Evolutionary conservation across 495 filamentous ascomycete species (phyloP).

Genomic region (Daldinia bambusicola): DNA sequence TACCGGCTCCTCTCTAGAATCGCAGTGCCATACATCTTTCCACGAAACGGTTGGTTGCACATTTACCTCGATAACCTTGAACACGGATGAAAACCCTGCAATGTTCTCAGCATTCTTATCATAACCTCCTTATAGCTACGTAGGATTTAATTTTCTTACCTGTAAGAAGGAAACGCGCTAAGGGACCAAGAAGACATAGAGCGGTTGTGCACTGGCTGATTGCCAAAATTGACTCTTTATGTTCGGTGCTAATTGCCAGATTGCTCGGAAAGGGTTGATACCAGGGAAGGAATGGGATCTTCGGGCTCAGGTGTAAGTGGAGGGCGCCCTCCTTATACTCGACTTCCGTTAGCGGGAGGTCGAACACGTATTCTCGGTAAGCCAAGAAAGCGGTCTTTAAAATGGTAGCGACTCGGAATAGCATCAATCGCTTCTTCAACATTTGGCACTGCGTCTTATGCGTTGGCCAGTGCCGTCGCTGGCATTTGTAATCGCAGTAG

Average conservation of each 20-base stretch:
- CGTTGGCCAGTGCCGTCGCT: background rate
- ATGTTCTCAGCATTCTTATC: background rate
- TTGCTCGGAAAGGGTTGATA: background rate
- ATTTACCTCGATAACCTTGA: background rate
- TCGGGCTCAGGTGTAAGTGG: background rate
- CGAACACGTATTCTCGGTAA: constrained; percentile 5
- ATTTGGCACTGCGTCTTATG: background rate
- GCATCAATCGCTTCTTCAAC: background rate
- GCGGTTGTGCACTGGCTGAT: background rate
- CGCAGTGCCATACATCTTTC: background rate
- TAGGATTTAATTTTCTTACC: background rate
- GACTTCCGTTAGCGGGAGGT: background rate
- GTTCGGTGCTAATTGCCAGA: background rate
- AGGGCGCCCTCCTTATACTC: background rate
- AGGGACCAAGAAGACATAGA: background rate
- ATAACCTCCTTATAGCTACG: background rate
- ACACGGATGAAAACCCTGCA: background rate
- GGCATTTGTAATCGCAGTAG: constrained; percentile 1
- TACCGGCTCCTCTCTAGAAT: background rate
- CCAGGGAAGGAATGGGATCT: background rate
- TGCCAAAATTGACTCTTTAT: background rate
- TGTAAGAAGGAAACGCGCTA: constrained; percentile 3
- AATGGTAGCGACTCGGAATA: background rate
- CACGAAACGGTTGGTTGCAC: background rate
- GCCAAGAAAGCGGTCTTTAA: background rate